Base-by-base conservation (phyloP, 352 stramenopile genomes). In the Pythium phragmiticola region DNA sequence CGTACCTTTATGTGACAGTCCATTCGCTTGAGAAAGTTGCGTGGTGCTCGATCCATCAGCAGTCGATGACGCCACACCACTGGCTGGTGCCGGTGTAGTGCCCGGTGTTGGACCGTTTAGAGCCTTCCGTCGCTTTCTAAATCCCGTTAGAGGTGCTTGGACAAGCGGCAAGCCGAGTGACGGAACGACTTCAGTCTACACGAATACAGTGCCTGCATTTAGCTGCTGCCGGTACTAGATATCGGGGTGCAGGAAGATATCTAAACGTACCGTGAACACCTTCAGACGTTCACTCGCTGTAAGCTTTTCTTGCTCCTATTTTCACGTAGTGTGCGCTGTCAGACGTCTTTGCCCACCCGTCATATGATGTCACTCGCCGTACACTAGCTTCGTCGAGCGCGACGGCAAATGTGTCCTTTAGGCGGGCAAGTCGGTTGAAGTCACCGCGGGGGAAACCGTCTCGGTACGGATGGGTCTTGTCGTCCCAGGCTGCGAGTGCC, bases 301-400 rank as follows among this genome's bases (percentile, higher is more conserved):
- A 12, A 60, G 43, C 21, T 56, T 59, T 30, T 60, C 60, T 50
- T 67, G 51, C 4, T 60, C 51, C 60, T 67, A 33, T n/a, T 30
- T 30, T 36, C 21, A 43, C 2, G 13, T 14, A 56, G 19, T 8
- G 30, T 33, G 6, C 41, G 33, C 21, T 21, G 9, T 46, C 13
- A 50, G 30, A 52, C 39, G 17, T 21, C 39, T 9, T 46, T 46
- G 37, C 14, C 14, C 13, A 14, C 9, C 14, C 39, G 7, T 41
- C 23, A 23, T 16, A 49, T 6, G 30, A 51, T 33, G 16, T 16
- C 4, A 3, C n/a, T 23, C 4, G 33, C 42, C 56, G 13, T 46
- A 65, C 57, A 33, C 46, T 65, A 17, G 52, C 52, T 60, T 61
- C 51, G 9, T 48, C 5, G 6, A 67, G 30, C 7, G 52, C 50